Base-by-base conservation (phyloP, 495 filamentous ascomycete species). In the Achaetomiella virescens region DNA sequence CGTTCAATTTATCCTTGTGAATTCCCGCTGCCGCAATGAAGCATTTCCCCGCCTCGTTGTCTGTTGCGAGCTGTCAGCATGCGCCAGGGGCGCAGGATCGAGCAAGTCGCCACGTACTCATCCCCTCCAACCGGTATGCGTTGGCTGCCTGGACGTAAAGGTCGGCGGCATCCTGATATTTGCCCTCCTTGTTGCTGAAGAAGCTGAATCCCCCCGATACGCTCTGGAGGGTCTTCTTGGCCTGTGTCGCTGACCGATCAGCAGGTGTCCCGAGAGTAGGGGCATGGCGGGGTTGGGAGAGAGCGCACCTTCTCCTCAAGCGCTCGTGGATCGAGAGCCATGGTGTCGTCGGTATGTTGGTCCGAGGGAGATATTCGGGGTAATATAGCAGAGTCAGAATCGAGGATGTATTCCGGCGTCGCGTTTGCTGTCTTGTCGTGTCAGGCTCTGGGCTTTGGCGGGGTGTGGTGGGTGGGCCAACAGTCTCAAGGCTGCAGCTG, bases 81-180 rank as follows among this genome's bases (percentile, higher is more conserved):
- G 6, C 21, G 38, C 8, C 31, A 6, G 9, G 17, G 7, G 48
- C 6, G 44, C 22, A 7, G 54, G 14, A 14, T 1, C 15, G 21
- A 17, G n/a, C 4, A 38, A 2, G 45, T 11, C n/a, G 24, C 10
- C 6, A 65, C 73, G 44, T 69, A 86, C 86, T 84, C 66, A 82
- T 75, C 66, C 85, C 84, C 70, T 88, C 81, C 68, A 87, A 78
- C 59, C 84, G 77, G 68, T 90, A 95, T 27, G 84, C 85, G 73
- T 92, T 92, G 51, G 84, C 91, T 33, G 90, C 90, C 61, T 90
- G 82, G 42, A 80, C 79, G 64, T 88, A 96, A 45, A 91, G 74
- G 60, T 93, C 86, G 50, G 87, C 87, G 10, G 90, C 90, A 74
- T 80, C 81, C 70, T 91, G 86, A 58, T 84, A 89, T 69, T 96